Percentiles rank a stretch among this genome's conserved stretches.
These are phyloP conservation scores for Eucalyptus tenuipes DNA, from an alignment of 345 rosid genomes.

Conservation along the genomic window DNA sequence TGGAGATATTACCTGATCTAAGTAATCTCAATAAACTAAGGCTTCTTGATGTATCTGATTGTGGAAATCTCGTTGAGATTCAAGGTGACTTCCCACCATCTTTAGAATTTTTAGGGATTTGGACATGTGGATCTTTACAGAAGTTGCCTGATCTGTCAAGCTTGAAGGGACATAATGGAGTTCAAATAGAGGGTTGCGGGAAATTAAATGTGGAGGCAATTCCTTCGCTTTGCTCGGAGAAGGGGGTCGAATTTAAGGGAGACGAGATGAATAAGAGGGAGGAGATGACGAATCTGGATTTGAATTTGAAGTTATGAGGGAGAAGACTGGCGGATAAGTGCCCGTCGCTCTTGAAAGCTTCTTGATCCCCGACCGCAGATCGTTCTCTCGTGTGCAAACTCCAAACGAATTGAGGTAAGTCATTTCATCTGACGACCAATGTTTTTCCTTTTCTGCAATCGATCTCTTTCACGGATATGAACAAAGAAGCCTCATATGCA, in stretches of 20 bases:
- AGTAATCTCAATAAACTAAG: no score
- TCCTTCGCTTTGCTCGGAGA: neutral
- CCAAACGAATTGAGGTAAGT: neutral
- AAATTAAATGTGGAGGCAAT: neutral
- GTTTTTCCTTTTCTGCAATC: neutral
- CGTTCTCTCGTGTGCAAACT: neutral
- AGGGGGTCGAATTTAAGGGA: no score
- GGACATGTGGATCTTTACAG: rapidly evolving
- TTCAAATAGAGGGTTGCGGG: rapidly evolving
- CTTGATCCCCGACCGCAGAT: neutral
- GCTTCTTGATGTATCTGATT: rapidly evolving
- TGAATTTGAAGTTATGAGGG: no score
- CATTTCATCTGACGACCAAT: no score
- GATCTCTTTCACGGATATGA: neutral
- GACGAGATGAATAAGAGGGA: no score
- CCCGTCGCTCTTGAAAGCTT: neutral
- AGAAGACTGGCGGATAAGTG: no score
- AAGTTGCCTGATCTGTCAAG: no score
- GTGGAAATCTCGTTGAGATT: no score
- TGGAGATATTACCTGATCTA: neutral
- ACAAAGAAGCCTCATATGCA: neutral
- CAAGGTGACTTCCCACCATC: no score
- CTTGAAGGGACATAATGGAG: rapidly evolving
- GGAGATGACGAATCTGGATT: no score
- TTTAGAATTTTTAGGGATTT: rapidly evolving